A percentile compares a stretch with the other conserved stretches of the same genome.
Evolutionary conservation across 192 early-diverging fungal species (phyloP).

Genomic region (Piromyces sp.): DNA sequence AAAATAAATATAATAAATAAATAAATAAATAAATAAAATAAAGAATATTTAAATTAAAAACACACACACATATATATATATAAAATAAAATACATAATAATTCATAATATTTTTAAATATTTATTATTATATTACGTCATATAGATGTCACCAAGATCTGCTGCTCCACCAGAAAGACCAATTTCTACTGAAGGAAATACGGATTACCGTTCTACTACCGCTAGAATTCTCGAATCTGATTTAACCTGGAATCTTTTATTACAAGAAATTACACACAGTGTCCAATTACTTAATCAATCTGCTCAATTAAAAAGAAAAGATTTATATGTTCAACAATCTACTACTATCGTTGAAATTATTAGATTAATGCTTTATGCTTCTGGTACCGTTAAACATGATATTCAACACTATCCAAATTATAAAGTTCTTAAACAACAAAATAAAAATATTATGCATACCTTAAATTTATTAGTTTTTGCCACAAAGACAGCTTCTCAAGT

Average conservation of each 20-base stretch:
- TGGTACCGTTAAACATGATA: conserved; percentile 50
- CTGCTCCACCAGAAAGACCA: neutral
- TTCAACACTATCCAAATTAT: conserved; percentile 6
- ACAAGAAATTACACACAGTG: neutral
- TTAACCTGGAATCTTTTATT: neutral
- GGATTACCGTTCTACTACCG: neutral
- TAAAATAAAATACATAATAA: too few relatives aligned
- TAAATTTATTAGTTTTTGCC: conserved; percentile 40
- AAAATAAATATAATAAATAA: too few relatives aligned
- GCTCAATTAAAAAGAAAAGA: conserved; percentile 22
- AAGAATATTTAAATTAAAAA: too few relatives aligned
- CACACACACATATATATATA: too few relatives aligned
- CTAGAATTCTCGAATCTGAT: neutral
- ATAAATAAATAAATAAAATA: too few relatives aligned
- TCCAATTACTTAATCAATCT: conserved; percentile 12
- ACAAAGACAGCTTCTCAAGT: conserved; percentile 67
- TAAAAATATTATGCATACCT: neutral
- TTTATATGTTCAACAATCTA: conserved; percentile 33
- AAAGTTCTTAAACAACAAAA: neutral
- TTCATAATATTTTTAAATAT: too few relatives aligned
- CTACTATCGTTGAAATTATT: conserved; percentile 53
- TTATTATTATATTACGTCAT: too few relatives aligned
- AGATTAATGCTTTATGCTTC: conserved; percentile 73
- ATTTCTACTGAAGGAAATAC: neutral
- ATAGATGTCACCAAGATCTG: neutral